Evolutionary conservation across 2,329 filamentous ascomycete species (phyloP), one percentile per base, ranked within the genome.

Genomic region (Aspergillus fructus): DNA sequence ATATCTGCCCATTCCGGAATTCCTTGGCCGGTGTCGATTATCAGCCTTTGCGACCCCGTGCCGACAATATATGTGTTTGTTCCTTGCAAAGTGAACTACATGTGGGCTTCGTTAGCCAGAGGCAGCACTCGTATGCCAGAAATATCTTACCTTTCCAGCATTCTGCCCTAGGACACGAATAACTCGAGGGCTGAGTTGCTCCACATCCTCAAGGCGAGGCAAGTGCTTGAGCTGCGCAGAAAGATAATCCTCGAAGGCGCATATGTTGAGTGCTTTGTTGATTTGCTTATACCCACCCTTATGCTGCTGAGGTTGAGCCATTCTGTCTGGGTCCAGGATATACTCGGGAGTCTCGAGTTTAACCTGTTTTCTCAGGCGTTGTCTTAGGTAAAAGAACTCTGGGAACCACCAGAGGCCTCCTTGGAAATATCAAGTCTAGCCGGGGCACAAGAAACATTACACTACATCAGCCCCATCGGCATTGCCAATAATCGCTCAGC

Each of bases 221-320:
- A 81, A 62, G 11, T 52, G 50, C 9, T 68, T 55, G 24, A 64
- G 62, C 57, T 82, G 79, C 1, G 62, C 64, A 7, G 72, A 65
- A 2, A 82, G 74, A 63, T 80, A 82, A 33, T 80, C 78, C 23
- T 81, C 76, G 58, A 81, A 82, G 8, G 73, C 77, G 62, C 77
- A 77, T 24, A 77, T 73, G 59, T 81, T 78, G 11, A 81, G 65
- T 0, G 74, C 61, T 55, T 80, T 79, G 72, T 81, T 81, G 62
- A 81, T 81, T 59, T 80, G 64, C 15, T 49, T 50, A 27, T 61
- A 61, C 8, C 59, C 59, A 5, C 59, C 59, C 51, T 53, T 43
- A 23, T 55, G 33, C 23, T 53, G 42, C 51, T 54, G 42, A 6
- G 42, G 34, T 21, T 54, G 51, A n/a, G 51, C 33, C 51, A 54